Evolutionary conservation across 148 eudicot genomes (phyloP), one percentile per base, ranked within the genome.

Genomic region (Rhododendron molle): DNA sequence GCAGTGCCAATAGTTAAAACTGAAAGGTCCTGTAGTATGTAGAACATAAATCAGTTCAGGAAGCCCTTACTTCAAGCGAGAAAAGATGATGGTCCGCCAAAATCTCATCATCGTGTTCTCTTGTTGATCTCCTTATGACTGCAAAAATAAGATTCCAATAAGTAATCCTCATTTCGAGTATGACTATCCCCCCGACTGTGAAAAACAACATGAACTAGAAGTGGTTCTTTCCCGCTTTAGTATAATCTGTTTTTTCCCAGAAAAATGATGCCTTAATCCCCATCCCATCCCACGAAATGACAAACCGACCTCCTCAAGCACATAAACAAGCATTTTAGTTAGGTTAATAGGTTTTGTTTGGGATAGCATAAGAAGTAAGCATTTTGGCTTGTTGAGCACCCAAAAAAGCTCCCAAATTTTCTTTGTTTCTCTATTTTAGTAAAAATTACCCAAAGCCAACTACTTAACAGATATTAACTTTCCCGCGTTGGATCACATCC

Each of bases 31-130:
- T 56, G n/a, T 38, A 56, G 21, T 34, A 60, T 23, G n/a, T 40
- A n/a, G 36, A 81, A n/a, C 28, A 81, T 16, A 43, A 84, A 23
- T 47, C 14, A 44, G 44, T 56, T 62, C 18, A 43, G 8, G 32
- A 78, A 23, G 56, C 23, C 81, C 95, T 90, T 91, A 97, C 99
- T 89, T 97, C 95, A 80, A 97, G 89, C 78, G 94, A 90, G 91
- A 95, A 93, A 62, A 97, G 91, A 90, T 92, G 95, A 92, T 94
- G 95, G 30, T 93, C 93, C 58, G 85, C 92, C 72, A 88, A 87
- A 90, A 85, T 84, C 80, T 86, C 92, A 91, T 89, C 95, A 79
- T 92, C 92, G 23, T 50, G 74, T 80, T 93, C 91, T 83, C 90
- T 92, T 80, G 87, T 74, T 14, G 93, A 89, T 86, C 83, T 91